Evolutionary conservation across 2,329 filamentous ascomycete species (phyloP), one percentile per base, ranked within the genome.

Genomic region (Trichoderma simmonsii): DNA sequence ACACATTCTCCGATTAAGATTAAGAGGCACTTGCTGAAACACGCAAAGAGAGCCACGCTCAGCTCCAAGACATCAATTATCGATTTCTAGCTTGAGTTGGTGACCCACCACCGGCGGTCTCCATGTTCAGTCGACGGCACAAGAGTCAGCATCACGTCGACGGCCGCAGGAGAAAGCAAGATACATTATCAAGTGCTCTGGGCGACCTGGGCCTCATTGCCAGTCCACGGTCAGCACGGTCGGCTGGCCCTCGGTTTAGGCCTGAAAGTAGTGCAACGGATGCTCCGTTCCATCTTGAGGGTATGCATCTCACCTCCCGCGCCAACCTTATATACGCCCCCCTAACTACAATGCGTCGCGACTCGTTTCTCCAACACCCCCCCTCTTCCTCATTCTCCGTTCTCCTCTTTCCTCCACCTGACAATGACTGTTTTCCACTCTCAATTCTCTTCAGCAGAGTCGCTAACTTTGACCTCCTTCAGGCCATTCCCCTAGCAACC

Each of bases 81-180:
- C 67, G 28, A 61, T 62, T 61, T 54, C 43, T 70, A 34, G 26
- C 39, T 57, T 34, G 57, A 54, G 67, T 26, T 51, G 57, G 67
- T 62, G 67, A 70, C 67, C 67, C 67, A 70, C 67, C 67, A 28
- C 48, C 39, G 18, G 26, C 28, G 67, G 60, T 34, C 75, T 81
- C 81, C 79, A 83, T 83, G 81, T 83, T 83, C 75, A 79, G 77
- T 76, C 80, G 80, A 76, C 78, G 75, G 70, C 78, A 78, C 70
- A 79, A 79, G 75, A 79, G 76, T 63, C 74, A 70, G 67, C 76
- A 68, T 66, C 73, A 54, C 76, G 79, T 71, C 51, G 59, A 66
- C 30, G 54, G 65, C 57, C 32, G 69, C 24, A 56, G 34, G 62
- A 73, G 75, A 71, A 75, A 77, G 48, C 75, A 75, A 43, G 73